Base-by-base conservation (phyloP, 2,329 filamentous ascomycete species). In the Huntiella omanensis region DNA sequence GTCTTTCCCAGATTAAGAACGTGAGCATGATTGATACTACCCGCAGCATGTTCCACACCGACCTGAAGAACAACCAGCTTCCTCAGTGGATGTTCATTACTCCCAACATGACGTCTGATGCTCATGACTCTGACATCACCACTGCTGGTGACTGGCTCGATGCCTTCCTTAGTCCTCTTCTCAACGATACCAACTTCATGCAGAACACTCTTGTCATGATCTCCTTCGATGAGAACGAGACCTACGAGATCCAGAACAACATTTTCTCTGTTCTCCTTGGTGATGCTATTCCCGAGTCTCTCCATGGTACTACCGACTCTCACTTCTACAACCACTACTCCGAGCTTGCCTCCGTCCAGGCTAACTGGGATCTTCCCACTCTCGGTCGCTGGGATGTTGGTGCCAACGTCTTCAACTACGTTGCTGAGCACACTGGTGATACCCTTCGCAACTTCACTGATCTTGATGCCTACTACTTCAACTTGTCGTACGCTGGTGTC, bases 221-320 rank as follows among this genome's bases (percentile, higher is more conserved):
- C 50, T 87, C 77, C 7, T 91, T 85, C 55, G 84, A 91, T 52
- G 84, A 91, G 63, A 82, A 77, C 58, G 73, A 79, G 54, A 75
- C 71, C 7, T 85, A 86, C 61, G 60, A 66, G 4, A 62, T 66
- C 19, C 70, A 72, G 54, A 91, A 91, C 68, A 68, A 68, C 36
- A 70, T 91, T 45, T 71, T 83, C 50, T 73, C 66, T 51, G 69
- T 91, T 52, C 69, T 91, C 0, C 64, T 91, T 3, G 84, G 83
- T 12, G 82, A 82, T 49, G 78, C 76, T n/a, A 61, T 92, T 2
- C 80, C 81, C 8, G 45, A 64, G 4, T 45, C 70, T n/a, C 68
- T 81, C 1, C 62, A 75, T 37, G 80, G 80, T 47, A 84, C 80
- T 17, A 74, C 66, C 2, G 83, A 92, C 59, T 55, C 63, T 54